A percentile compares a stretch with the other conserved stretches of the same genome.
These are phyloP conservation scores for Acacia melanoxylon DNA, from an alignment of 306 rosid species.

Conservation along the genomic window DNA sequence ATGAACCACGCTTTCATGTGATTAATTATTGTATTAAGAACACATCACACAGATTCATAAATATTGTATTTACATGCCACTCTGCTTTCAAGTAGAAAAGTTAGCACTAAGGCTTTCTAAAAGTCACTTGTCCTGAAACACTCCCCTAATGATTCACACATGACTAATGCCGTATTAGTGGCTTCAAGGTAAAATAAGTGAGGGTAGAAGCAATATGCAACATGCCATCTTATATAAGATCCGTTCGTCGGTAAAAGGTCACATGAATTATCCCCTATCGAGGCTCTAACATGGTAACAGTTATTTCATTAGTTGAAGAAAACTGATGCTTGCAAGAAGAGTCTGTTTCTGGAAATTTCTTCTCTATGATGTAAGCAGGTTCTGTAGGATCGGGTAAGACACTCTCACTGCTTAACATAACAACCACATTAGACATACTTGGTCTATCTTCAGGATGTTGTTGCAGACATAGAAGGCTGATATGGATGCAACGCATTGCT, in stretches of 20 bases:
- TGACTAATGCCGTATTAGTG: not conserved
- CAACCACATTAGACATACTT: constrained; percentile 50
- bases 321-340: constrained; percentile 21
- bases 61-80: not conserved
- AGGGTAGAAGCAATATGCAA: not conserved
- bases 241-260: not conserved
- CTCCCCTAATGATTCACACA: not conserved
- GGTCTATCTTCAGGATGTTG: constrained; percentile 60
- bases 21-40: not conserved
- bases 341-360: constrained; percentile 16
- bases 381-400: constrained; percentile 46
- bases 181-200: not conserved
- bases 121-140: not conserved
- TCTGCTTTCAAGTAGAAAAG: not conserved
- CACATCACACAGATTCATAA: not conserved
- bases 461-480: constrained; percentile 58
- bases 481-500: constrained; percentile 47
- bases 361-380: constrained; percentile 45
- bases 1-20: not conserved
- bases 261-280: constrained; percentile 22
- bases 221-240: not conserved
- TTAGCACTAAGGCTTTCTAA: not conserved
- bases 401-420: constrained; percentile 52
- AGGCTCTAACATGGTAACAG: constrained; percentile 31
- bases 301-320: constrained; percentile 35